phyloP scores from a whole-genome alignment of 805 yeast genomes.

The Sugiyamaella smithiae region DNA sequence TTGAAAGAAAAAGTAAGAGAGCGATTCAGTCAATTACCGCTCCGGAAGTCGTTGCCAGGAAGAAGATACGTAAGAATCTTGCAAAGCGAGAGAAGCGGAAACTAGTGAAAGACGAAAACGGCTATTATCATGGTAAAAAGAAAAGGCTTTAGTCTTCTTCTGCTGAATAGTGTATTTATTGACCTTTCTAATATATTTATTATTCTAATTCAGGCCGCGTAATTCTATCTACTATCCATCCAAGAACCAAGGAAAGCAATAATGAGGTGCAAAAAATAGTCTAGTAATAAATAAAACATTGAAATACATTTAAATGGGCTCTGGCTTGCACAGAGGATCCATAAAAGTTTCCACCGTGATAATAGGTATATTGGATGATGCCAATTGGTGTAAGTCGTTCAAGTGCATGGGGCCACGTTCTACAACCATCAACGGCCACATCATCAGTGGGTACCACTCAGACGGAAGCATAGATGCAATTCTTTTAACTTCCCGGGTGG shows the following conservation, averaged over 20 bases:
- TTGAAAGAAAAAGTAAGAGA: constrained; percentile 71
- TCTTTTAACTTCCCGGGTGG: constrained; percentile 11
- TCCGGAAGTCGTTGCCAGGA: constrained; percentile 79
- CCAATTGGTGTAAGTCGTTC: neutral
- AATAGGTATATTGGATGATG: neutral
- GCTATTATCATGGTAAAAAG: constrained; percentile 61
- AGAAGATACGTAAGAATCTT: constrained; percentile 73
- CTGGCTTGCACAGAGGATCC: no score
- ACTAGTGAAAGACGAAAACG: constrained; percentile 70
- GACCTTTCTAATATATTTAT: no score
- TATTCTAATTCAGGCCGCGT: no score
- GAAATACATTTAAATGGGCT: no score
- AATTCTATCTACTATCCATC: no score
- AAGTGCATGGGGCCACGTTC: constrained; percentile 2
- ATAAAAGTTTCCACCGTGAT: neutral
- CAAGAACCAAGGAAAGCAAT: no score
- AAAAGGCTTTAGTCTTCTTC: constrained; percentile 4
- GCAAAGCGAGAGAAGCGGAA: constrained; percentile 75
- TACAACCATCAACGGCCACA: constrained; percentile 12
- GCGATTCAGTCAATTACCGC: constrained; percentile 72
- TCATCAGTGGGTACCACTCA: constrained; percentile 12
- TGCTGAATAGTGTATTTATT: no score
- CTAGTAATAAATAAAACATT: no score
- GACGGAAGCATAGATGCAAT: constrained; percentile 12
- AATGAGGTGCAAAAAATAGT: no score